These are phyloP conservation scores for Trypanosoma scelopori DNA, from an alignment of 208 protist genomes.

Conservation along the genomic window DNA sequence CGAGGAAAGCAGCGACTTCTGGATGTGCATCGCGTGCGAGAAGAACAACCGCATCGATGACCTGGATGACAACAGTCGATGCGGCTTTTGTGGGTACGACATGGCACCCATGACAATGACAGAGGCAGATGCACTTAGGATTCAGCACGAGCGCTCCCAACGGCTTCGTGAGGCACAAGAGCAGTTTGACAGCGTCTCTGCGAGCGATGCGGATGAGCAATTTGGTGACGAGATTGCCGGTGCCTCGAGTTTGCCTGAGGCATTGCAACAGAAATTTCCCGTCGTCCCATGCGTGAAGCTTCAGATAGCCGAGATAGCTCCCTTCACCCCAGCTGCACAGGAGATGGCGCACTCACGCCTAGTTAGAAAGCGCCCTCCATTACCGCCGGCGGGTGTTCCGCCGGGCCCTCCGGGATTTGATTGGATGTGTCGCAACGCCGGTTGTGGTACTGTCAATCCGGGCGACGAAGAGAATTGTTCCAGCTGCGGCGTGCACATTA, in stretches of 20 bases:
- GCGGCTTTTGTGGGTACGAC: constrained; percentile 85
- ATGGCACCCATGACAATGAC: constrained; percentile 73
- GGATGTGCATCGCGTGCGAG: constrained; percentile 84
- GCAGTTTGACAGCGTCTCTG: constrained; percentile 62
- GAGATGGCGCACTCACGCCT: constrained; percentile 26
- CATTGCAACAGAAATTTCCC: constrained; percentile 3
- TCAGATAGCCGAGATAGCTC: constrained; percentile 25
- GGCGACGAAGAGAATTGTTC: constrained; percentile 77
- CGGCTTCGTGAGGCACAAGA: constrained; percentile 47
- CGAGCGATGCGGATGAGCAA: constrained; percentile 63
- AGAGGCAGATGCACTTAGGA: constrained; percentile 50
- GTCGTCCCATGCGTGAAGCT: neutral
- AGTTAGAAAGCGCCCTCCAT: constrained; percentile 10
- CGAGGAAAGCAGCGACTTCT: constrained; percentile 60
- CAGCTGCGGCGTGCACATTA: constrained; percentile 59
- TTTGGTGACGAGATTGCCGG: constrained; percentile 54
- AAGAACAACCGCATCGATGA: constrained; percentile 89
- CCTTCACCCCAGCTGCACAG: constrained; percentile 19
- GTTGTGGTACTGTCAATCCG: constrained; percentile 68
- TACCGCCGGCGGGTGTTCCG: constrained; percentile 25
- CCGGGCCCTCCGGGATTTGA: constrained; percentile 75
- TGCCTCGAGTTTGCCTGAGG: constrained; percentile 22
- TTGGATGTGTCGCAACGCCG: constrained; percentile 79
- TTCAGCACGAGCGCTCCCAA: constrained; percentile 37
- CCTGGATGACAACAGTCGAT: constrained; percentile 83